phyloP scores from a whole-genome alignment of 2,329 filamentous ascomycete species.

The Penicillium rolfsii region DNA sequence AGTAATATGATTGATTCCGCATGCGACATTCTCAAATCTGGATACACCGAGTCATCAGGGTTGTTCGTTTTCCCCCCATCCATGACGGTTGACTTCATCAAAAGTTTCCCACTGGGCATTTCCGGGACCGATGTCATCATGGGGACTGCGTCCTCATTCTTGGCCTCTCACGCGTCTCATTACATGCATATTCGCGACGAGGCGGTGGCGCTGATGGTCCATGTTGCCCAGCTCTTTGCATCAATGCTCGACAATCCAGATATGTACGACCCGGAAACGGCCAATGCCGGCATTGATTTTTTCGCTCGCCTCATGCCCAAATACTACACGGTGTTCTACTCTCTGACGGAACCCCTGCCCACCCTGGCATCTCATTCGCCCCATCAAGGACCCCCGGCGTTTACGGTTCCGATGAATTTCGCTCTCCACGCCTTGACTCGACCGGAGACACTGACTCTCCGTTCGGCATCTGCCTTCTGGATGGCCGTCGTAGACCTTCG shows the following conservation, averaged over 20 bases:
- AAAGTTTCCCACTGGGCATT: constrained; percentile 43
- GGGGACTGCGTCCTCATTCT: constrained; percentile 51
- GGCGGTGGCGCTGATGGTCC: constrained; percentile 41
- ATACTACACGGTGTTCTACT: constrained; percentile 45
- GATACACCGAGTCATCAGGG: constrained; percentile 49
- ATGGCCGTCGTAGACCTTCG: constrained; percentile 44
- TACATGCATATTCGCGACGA: constrained; percentile 40
- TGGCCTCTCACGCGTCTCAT: constrained; percentile 47
- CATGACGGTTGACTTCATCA: constrained; percentile 48
- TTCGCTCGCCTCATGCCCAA: constrained; percentile 48
- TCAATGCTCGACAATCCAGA: constrained; percentile 42
- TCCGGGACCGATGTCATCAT: constrained; percentile 49
- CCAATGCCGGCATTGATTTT: constrained; percentile 52
- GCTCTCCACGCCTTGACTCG: constrained; percentile 46
- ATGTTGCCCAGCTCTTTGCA: constrained; percentile 45
- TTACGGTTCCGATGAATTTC: constrained; percentile 45
- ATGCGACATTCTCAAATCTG: constrained; percentile 52
- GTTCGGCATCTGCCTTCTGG: constrained; percentile 51
- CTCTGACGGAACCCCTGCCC: constrained; percentile 31
- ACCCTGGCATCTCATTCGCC: constrained; percentile 11
- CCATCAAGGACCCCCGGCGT: constrained; percentile 31
- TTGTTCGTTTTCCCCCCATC: constrained; percentile 49
- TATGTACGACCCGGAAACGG: constrained; percentile 46
- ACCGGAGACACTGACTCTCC: constrained; percentile 51
- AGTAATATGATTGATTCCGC: constrained; percentile 49